Evolutionary conservation across 23 red algal genomes (phyloP).

Genomic region (Gracilaria vermiculophylla): DNA sequence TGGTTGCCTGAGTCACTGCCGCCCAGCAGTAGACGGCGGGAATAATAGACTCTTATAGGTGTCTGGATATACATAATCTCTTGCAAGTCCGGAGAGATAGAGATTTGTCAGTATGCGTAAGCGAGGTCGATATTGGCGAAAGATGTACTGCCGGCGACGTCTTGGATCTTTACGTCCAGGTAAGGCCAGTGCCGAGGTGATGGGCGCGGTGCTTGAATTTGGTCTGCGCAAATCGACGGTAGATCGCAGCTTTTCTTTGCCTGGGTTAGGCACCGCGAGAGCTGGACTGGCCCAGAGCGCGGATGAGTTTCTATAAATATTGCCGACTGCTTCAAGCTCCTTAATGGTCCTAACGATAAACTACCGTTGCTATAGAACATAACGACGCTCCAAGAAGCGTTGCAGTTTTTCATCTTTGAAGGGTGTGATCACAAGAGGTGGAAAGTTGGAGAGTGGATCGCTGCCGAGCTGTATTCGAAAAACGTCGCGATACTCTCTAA

Average conservation of each 20-base stretch:
- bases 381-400: neutral
- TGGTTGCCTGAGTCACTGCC: slow-evolving; percentile 7
- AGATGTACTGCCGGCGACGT: neutral
- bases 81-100: neutral
- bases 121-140: slow-evolving; percentile 24
- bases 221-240: slow-evolving; percentile 4
- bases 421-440: neutral
- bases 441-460: neutral
- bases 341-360: neutral
- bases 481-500: neutral
- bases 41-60: neutral
- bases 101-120: slow-evolving; percentile 11
- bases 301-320: slow-evolving; percentile 2
- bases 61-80: slow-evolving; percentile 24
- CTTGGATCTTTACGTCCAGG: slow-evolving; percentile 16
- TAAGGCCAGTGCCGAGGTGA: neutral
- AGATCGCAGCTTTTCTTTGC: neutral
- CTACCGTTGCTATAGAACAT: neutral
- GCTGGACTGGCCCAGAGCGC: neutral
- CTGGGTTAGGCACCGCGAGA: slow-evolving; percentile 2
- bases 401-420: neutral
- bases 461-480: slow-evolving; percentile 31
- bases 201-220: neutral
- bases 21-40: neutral
- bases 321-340: slow-evolving; percentile 9